These are phyloP conservation scores for Pythium coloratum DNA, from an alignment of 352 stramenopile genomes.

Conservation along the genomic window DNA sequence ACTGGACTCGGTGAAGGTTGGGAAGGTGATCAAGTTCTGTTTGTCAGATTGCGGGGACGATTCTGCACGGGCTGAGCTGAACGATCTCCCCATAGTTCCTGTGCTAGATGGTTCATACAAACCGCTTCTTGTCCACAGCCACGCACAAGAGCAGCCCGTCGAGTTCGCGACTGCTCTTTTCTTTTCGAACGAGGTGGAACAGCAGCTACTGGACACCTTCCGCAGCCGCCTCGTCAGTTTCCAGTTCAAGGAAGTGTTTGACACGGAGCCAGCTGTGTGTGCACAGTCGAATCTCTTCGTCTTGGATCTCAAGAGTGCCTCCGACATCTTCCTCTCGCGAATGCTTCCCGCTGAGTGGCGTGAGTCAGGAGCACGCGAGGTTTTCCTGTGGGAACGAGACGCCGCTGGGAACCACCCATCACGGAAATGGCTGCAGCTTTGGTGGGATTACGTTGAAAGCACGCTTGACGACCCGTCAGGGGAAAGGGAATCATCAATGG, in stretches of 20 bases:
- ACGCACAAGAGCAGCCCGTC: not conserved
- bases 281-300: conserved; percentile 17
- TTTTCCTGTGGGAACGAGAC: conserved; percentile 15
- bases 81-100: conserved; percentile 19
- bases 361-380: not conserved
- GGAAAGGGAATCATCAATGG: not conserved
- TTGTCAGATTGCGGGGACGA: conserved; percentile 15
- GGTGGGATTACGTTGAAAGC: conserved; percentile 25
- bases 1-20: conserved; percentile 5
- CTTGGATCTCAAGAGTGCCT: conserved; percentile 1
- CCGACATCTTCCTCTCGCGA: conserved; percentile 15
- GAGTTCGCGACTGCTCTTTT: conserved; percentile 13
- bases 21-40: conserved; percentile 24
- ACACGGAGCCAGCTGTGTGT: conserved; percentile 5
- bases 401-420: conserved; percentile 3
- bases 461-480: conserved; percentile 5
- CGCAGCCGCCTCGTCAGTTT: conserved; percentile 10
- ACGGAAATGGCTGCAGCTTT: conserved; percentile 13
- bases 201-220: conserved; percentile 10
- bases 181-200: conserved; percentile 17
- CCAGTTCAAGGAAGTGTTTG: conserved; percentile 17
- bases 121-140: conserved; percentile 6
- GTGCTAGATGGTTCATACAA: conserved; percentile 14
- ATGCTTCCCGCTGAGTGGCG: conserved; percentile 24
- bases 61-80: conserved; percentile 10